Evolutionary conservation across 345 rosid species (phyloP).

Genomic region (Toxicodendron radicans): DNA sequence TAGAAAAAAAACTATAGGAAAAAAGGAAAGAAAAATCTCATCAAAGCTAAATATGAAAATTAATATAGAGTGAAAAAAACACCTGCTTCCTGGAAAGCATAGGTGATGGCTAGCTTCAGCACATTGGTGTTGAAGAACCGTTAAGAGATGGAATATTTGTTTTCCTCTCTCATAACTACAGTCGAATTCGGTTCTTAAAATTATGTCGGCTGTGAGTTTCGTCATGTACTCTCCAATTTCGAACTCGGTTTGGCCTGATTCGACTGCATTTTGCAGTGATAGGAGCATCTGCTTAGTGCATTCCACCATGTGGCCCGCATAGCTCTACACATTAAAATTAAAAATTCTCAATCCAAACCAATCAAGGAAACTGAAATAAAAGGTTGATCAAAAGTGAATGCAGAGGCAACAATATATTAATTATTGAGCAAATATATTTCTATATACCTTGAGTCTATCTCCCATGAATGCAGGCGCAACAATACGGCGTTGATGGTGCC

Average conservation of each 20-base stretch:
- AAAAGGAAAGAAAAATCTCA: too few relatives aligned
- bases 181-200: conserved; percentile 84
- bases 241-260: conserved; percentile 58
- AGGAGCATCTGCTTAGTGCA: conserved; percentile 65
- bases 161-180: conserved; percentile 79
- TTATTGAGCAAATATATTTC: background rate
- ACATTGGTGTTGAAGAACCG: conserved; percentile 60
- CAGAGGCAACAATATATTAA: background rate
- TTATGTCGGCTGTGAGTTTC: conserved; percentile 77
- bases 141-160: conserved; percentile 65
- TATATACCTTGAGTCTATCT: conserved; percentile 57
- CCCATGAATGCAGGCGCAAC: conserved; percentile 62
- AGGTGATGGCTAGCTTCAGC: conserved; percentile 83
- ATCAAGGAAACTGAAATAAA: background rate
- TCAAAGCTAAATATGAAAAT: background rate
- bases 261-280: conserved; percentile 44
- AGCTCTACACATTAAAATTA: conserved; percentile 42
- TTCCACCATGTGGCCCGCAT: conserved; percentile 81
- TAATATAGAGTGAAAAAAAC: background rate
- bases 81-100: conserved; percentile 95
- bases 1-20: too few relatives aligned
- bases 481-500: conserved; percentile 63
- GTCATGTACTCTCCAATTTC: conserved; percentile 84
- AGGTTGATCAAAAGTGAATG: background rate
- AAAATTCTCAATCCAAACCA: background rate